Conservation (phyloP, 2,329 filamentous ascomycete species). For the Trichoderma arundinaceum region DNA sequence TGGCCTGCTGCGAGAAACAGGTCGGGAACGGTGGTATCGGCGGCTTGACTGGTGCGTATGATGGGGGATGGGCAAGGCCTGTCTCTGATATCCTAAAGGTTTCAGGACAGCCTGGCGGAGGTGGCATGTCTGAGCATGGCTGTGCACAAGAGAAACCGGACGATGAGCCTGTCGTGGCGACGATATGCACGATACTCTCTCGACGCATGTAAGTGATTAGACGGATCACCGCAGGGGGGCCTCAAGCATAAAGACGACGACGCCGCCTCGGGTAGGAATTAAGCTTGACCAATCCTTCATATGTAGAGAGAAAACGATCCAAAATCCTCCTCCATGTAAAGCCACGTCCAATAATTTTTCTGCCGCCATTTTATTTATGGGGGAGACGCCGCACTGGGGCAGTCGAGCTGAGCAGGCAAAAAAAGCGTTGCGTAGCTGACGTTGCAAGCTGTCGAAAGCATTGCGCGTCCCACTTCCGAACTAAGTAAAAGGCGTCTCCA, state of each 20-base stretch:
- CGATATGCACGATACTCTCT: background rate
- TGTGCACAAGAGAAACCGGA: conserved; percentile 10
- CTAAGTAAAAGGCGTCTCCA: conserved; percentile 35
- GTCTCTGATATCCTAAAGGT: conserved; percentile 37
- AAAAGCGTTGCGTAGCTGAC: conserved; percentile 37
- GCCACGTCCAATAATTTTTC: background rate
- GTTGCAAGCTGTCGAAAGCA: conserved; percentile 41
- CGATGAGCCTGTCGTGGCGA: background rate
- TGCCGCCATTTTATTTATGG: conserved; percentile 8
- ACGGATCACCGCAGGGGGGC: conserved; percentile 6
- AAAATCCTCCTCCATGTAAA: background rate
- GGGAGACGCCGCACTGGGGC: background rate
- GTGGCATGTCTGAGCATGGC: conserved; percentile 43
- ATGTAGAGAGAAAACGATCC: background rate
- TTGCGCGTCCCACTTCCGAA: conserved; percentile 43
- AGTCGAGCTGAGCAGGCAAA: conserved; percentile 11
- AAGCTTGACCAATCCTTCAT: conserved; percentile 18
- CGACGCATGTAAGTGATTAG: background rate
- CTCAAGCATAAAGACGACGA: background rate
- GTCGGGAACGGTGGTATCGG: conserved; percentile 44
- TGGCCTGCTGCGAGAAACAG: conserved; percentile 40
- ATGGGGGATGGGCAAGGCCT: conserved; percentile 28
- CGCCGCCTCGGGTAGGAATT: background rate
- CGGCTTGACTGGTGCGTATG: conserved; percentile 38
- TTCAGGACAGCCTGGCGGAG: conserved; percentile 39